Percentiles rank a stretch among this genome's conserved stretches.
phyloP scores from a whole-genome alignment of 139 green algal genomes.

The Coelastrella sp. region DNA sequence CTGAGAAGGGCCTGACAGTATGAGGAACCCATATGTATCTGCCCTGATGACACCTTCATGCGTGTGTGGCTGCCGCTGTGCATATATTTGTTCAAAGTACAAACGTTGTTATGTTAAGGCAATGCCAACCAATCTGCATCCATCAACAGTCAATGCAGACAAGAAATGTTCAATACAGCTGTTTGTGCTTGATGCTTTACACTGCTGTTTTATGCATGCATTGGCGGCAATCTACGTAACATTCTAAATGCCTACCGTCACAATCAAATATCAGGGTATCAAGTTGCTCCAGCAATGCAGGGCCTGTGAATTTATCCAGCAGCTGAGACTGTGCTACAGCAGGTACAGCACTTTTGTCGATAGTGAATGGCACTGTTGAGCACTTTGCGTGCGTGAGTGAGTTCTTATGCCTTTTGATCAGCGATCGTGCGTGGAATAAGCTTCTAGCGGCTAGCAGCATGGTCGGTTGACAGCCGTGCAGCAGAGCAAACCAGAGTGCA shows the following conservation, averaged over 20 bases:
- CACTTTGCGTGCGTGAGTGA: neutral
- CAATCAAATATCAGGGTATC: constrained; percentile 71
- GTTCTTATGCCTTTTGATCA: neutral
- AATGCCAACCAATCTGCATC: too few relatives aligned
- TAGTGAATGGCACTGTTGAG: neutral
- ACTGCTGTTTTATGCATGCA: neutral
- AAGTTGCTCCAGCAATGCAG: constrained; percentile 38
- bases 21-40: too few relatives aligned
- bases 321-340: neutral
- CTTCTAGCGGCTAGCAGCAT: neutral
- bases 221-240: too few relatives aligned
- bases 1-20: too few relatives aligned
- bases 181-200: neutral
- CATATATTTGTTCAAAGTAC: neutral
- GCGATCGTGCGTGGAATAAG: neutral
- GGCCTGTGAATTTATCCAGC: neutral
- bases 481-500: neutral
- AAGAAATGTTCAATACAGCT: too few relatives aligned
- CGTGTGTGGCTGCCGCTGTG: neutral
- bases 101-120: too few relatives aligned
- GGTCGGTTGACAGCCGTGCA: neutral
- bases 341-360: neutral
- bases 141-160: too few relatives aligned
- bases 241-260: constrained; percentile 44
- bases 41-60: neutral